These are phyloP conservation scores for Boletus subcaerulescens DNA, from an alignment of 768 basidiomycete species.

Conservation along the genomic window DNA sequence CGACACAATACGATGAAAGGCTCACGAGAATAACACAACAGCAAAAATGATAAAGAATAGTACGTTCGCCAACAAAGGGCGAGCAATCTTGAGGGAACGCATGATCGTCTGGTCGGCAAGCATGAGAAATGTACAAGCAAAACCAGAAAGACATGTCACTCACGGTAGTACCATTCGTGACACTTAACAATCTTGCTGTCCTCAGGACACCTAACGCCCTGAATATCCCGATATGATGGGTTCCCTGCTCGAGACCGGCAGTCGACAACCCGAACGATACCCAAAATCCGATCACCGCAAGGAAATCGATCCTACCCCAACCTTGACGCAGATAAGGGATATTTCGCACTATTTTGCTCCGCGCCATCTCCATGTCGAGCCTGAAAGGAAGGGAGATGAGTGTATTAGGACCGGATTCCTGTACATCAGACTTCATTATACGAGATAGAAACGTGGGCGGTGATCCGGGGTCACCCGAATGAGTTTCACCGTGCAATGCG, in stretches of 20 bases:
- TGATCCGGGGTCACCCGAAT: conserved; percentile 38
- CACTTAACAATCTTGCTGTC: conserved; percentile 74
- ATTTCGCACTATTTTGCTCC: conserved; percentile 57
- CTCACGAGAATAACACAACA: conserved; percentile 82
- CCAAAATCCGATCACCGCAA: conserved; percentile 89
- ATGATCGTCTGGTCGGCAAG: conserved; percentile 64
- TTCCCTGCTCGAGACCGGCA: conserved; percentile 63
- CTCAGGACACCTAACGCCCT: conserved; percentile 85
- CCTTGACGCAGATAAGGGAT: conserved; percentile 90
- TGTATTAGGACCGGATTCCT: conserved; percentile 32
- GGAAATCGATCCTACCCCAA: conserved; percentile 87
- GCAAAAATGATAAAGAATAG: conserved; percentile 92
- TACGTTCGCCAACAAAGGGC: conserved; percentile 85
- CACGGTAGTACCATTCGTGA: conserved; percentile 91
- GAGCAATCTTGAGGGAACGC: conserved; percentile 86
- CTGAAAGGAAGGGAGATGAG: conserved; percentile 59
- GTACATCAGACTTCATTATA: conserved; percentile 42
- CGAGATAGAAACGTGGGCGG: conserved; percentile 51
- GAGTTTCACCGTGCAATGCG: not conserved
- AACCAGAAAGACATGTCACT: conserved; percentile 24
- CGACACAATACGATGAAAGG: not conserved
- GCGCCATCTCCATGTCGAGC: conserved; percentile 53
- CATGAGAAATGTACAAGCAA: conserved; percentile 8
- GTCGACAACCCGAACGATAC: conserved; percentile 70
- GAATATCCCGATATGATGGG: conserved; percentile 79